Base-by-base conservation (phyloP, 306 rosid species). In the Sophora flavescens region DNA sequence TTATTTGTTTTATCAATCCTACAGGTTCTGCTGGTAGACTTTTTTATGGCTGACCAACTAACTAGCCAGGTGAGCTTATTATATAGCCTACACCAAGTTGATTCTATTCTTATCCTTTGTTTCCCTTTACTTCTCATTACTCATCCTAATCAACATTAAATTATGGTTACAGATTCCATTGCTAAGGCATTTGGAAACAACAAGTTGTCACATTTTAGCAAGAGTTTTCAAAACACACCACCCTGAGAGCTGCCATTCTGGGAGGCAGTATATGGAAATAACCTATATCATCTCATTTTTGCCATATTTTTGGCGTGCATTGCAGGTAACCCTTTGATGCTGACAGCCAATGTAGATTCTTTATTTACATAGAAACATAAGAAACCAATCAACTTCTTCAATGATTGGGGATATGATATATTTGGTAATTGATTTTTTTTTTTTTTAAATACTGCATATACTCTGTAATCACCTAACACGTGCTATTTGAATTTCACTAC, bases 11-110 rank as follows among this genome's bases (percentile, higher is more conserved):
- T 72, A 14, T 8, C 17, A 74, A 62, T 74, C 7, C 45, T 22
- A 44, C 44, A 84, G 88, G 83, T 84, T 51, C 74, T 59, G 50
- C 17, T 96, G 41, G 98, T 88, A 32, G 98, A 96, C 76, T 80
- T 87, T 80, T 96, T 92, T 52, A 88, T 96, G 99, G 99, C 98
- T 77, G 99, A 96, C 85, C 99, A 96, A 76, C 91, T 96, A 59
- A 96, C 99, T 54, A 96, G 99, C 67, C 99, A 96, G 98, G 99
- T 96, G 64, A 82, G 15, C 44, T 8, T 18, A 17, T 64, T 22
- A 22, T 22, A 7, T 16, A 63, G 45, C 63, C 33, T 74, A 36
- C 35, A 63, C n/a, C 48, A 52, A 17, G 18, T 74, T 61, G 4
- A 74, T 61, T 57, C 1, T 22, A 6, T 35, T 30, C 15, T 45